Percentiles rank a stretch among this genome's conserved stretches.
These are phyloP conservation scores for Collybiopsis confluens DNA, from an alignment of 768 basidiomycete species.

Conservation along the genomic window DNA sequence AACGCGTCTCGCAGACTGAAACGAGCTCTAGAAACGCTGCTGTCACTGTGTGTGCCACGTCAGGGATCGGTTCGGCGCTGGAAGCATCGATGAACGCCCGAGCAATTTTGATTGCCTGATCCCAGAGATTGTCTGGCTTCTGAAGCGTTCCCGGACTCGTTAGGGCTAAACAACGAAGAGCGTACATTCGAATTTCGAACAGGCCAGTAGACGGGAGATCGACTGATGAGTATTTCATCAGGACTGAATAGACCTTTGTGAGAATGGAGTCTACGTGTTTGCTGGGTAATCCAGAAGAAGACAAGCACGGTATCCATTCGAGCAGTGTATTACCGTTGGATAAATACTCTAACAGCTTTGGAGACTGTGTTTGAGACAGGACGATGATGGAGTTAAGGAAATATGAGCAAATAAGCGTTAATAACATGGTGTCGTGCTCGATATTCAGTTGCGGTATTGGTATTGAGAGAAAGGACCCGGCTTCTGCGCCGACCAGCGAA, in stretches of 20 bases:
- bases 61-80: slow-evolving; percentile 19
- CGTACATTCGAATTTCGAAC: slow-evolving; percentile 42
- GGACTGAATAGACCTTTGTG: slow-evolving; percentile 52
- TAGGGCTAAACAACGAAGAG: slow-evolving; percentile 38
- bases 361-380: slow-evolving; percentile 24
- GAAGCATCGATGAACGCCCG: slow-evolving; percentile 37
- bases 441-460: slow-evolving; percentile 21
- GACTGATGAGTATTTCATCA: slow-evolving; percentile 34
- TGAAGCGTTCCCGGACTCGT: slow-evolving; percentile 43
- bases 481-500: slow-evolving; percentile 17
- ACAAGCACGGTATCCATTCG: slow-evolving; percentile 46
- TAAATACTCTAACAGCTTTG: slow-evolving; percentile 21
- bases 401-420: slow-evolving; percentile 58
- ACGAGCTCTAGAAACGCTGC: slow-evolving; percentile 40
- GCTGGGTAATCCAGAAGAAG: slow-evolving; percentile 29
- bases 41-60: slow-evolving; percentile 33
- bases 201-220: slow-evolving; percentile 21
- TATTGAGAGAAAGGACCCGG: neutral
- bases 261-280: slow-evolving; percentile 57
- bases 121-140: slow-evolving; percentile 62
- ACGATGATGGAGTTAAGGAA: slow-evolving; percentile 50
- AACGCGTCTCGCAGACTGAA: slow-evolving; percentile 30
- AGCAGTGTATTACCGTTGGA: slow-evolving; percentile 33
- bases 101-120: slow-evolving; percentile 53
- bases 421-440: slow-evolving; percentile 24